Evolutionary conservation across 2,329 filamentous ascomycete species (phyloP).

Genomic region (Orbilia quercus): DNA sequence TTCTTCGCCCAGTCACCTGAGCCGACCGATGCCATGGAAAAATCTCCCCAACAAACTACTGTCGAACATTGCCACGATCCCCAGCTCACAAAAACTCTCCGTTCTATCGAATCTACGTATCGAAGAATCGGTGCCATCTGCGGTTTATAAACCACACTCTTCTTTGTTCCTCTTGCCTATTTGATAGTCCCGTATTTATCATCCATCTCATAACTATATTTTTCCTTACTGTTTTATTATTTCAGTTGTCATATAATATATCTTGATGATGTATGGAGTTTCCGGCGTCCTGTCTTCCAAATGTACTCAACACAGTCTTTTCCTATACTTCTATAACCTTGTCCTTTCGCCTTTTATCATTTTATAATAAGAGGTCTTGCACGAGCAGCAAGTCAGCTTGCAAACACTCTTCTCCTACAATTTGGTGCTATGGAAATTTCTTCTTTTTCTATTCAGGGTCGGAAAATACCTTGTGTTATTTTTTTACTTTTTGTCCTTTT

Average conservation of each 20-base stretch:
- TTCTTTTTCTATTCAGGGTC: no score
- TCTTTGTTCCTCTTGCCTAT: constrained; percentile 14
- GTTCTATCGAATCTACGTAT: constrained; percentile 52
- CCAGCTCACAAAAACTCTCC: constrained; percentile 50
- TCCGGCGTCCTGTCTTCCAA: constrained; percentile 22
- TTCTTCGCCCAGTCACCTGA: constrained; percentile 43
- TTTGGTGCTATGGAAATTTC: constrained; percentile 30
- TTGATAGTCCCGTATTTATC: not conserved
- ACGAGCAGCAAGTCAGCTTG: constrained; percentile 35
- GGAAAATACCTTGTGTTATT: constrained; percentile 24
- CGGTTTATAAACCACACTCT: constrained; percentile 35
- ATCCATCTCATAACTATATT: constrained; percentile 1
- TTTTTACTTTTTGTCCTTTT: constrained; percentile 12
- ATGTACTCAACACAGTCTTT: constrained; percentile 7
- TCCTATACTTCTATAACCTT: constrained; percentile 29
- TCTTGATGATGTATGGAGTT: constrained; percentile 57
- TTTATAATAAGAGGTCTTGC: constrained; percentile 50
- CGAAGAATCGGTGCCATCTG: constrained; percentile 44
- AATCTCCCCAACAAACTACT: constrained; percentile 26
- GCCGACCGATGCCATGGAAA: constrained; percentile 30
- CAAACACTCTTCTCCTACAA: constrained; percentile 51
- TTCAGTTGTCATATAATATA: constrained; percentile 47
- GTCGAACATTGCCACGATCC: constrained; percentile 41
- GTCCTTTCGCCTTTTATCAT: constrained; percentile 28
- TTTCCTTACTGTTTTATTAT: constrained; percentile 24